Evolutionary conservation across 1,284 basidiomycete genomes (phyloP).

Genomic region (Leccinum huronense): DNA sequence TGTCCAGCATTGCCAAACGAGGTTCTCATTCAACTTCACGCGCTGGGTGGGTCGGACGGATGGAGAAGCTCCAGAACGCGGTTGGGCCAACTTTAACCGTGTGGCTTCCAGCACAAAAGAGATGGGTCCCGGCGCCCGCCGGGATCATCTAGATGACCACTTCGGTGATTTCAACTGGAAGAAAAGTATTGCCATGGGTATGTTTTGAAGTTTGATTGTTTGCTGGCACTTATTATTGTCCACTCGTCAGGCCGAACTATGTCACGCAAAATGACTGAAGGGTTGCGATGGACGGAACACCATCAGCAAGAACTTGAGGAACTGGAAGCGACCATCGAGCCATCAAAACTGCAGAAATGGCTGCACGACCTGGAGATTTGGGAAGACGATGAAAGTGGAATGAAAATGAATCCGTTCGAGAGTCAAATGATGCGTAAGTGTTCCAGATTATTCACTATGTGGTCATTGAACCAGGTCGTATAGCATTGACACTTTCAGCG

Average conservation of each 20-base stretch:
- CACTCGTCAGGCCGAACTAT: neutral
- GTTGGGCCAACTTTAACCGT: neutral
- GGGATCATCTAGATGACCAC: neutral
- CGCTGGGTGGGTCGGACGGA: neutral
- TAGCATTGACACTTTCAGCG: constrained; percentile 6
- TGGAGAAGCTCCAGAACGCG: neutral
- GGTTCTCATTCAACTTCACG: neutral
- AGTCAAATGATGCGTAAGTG: neutral
- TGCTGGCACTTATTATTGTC: neutral
- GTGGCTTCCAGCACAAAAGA: neutral
- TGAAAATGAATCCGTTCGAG: constrained; percentile 16
- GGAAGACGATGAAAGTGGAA: neutral
- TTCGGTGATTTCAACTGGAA: neutral
- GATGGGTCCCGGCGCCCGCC: neutral
- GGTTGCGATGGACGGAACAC: neutral
- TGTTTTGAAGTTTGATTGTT: neutral
- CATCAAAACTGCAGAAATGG: neutral
- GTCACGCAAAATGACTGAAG: neutral
- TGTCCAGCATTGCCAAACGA: neutral
- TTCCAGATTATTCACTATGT: too few species aligned
- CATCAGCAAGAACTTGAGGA: neutral
- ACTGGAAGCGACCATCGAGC: constrained; percentile 1
- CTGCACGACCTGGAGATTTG: neutral
- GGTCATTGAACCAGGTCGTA: too few species aligned
- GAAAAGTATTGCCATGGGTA: neutral